A percentile compares a stretch with the other conserved stretches of the same genome.
phyloP scores from a whole-genome alignment of 371 early-diverging fungal species.

The Entomophthora muscae region DNA sequence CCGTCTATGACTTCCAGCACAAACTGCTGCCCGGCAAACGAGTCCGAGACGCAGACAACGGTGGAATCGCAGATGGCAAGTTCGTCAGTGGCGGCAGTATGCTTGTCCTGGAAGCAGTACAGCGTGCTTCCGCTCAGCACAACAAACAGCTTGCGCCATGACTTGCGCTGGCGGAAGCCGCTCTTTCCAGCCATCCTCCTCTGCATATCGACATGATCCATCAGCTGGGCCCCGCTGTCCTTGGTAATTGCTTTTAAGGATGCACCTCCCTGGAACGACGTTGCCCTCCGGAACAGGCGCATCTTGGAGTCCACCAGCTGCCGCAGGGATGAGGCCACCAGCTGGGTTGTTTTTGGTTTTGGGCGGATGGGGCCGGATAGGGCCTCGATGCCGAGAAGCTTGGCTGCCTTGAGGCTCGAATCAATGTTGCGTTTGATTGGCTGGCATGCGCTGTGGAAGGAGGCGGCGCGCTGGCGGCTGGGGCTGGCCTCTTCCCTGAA shows the following conservation, averaged over 20 bases:
- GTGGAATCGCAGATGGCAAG: neutral
- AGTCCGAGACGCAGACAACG: neutral
- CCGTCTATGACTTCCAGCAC: neutral
- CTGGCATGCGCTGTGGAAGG: too few species aligned
- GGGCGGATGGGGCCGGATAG: too few species aligned
- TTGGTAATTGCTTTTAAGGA: neutral
- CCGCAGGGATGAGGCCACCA: neutral
- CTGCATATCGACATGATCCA: neutral
- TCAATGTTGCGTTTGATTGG: too few species aligned
- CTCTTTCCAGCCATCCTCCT: too few species aligned
- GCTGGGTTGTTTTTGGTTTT: too few species aligned
- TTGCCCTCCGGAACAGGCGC: too few species aligned
- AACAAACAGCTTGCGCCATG: neutral
- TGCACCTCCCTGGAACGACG: neutral
- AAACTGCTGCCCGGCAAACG: neutral
- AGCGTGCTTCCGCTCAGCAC: neutral
- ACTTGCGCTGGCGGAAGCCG: neutral
- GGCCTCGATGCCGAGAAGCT: neutral
- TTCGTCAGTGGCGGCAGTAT: neutral
- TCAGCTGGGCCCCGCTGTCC: neutral
- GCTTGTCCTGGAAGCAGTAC: neutral
- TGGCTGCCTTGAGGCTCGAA: neutral
- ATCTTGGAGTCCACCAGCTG: neutral
- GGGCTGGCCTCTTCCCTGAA: too few species aligned
- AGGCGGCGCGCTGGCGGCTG: too few species aligned